Evolutionary conservation across 805 yeast species (phyloP).

Genomic region (Wilhelminamyces savonicus): DNA sequence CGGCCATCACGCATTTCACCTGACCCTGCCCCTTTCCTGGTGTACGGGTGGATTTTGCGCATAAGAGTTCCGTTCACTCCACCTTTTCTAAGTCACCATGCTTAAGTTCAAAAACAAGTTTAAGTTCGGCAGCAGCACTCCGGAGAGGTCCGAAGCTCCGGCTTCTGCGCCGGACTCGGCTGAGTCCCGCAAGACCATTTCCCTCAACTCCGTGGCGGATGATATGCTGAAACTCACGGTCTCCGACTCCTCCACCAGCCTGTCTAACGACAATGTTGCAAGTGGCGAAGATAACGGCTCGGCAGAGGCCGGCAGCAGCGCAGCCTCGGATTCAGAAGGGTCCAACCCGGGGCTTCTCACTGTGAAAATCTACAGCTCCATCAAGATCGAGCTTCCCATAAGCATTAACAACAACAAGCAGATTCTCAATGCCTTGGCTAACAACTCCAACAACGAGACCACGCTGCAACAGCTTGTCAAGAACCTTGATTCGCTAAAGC

Average conservation of each 20-base stretch:
- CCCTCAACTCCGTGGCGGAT: constrained; percentile 16
- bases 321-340: neutral
- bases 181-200: constrained; percentile 20
- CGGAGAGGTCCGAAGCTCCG: constrained; percentile 3
- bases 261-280: too few relatives aligned
- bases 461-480: constrained; percentile 13
- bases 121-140: constrained; percentile 15
- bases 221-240: constrained; percentile 14
- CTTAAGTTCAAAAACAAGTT: constrained; percentile 26
- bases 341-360: constrained; percentile 54
- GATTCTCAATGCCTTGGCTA: constrained; percentile 59
- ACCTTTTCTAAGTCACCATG: constrained; percentile 8
- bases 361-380: constrained; percentile 68
- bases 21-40: too few relatives aligned
- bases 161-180: constrained; percentile 14
- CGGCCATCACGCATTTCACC: too few relatives aligned
- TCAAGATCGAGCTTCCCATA: constrained; percentile 64
- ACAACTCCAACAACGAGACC: constrained; percentile 35
- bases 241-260: neutral
- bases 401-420: constrained; percentile 59
- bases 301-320: too few relatives aligned
- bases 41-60: too few relatives aligned
- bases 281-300: too few relatives aligned
- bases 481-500: constrained; percentile 7
- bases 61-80: too few relatives aligned